phyloP scores from a whole-genome alignment of 2,329 filamentous ascomycete genomes.

The Dendryphion nanum region DNA sequence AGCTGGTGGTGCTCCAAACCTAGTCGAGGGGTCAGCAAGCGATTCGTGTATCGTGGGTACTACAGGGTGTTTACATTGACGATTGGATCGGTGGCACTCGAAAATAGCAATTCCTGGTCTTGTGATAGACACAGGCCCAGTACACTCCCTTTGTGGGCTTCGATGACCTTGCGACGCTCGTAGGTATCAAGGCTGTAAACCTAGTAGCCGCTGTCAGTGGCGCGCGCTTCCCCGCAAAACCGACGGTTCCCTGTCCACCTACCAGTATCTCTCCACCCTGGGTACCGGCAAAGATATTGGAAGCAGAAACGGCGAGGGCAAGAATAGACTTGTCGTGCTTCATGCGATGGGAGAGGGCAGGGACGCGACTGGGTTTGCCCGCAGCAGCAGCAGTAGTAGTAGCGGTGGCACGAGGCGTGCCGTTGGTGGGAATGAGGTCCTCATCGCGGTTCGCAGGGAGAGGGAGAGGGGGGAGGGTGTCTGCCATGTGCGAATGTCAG shows the following conservation, averaged over 20 bases:
- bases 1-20: constrained; percentile 78
- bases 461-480: too few relatives aligned
- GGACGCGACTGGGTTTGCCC: constrained; percentile 38
- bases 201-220: constrained; percentile 33
- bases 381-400: too few relatives aligned
- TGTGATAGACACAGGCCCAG: constrained; percentile 79
- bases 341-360: constrained; percentile 72
- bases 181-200: constrained; percentile 89
- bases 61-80: constrained; percentile 64
- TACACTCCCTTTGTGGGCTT: constrained; percentile 89
- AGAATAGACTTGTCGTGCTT: constrained; percentile 78
- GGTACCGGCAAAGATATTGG: constrained; percentile 86
- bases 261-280: constrained; percentile 89
- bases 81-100: constrained; percentile 87
- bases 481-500: too few relatives aligned
- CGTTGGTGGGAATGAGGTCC: too few relatives aligned
- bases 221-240: background rate
- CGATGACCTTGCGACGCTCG: constrained; percentile 72
- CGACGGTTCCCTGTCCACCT: constrained; percentile 19
- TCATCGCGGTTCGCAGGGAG: too few relatives aligned
- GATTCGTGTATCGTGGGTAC: background rate
- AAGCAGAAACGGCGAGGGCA: constrained; percentile 74
- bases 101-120: constrained; percentile 77
- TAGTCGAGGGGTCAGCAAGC: constrained; percentile 23
- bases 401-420: constrained; percentile 7